Conservation (phyloP, 306 rosid species). For the Citrullus mucosospermus region DNA sequence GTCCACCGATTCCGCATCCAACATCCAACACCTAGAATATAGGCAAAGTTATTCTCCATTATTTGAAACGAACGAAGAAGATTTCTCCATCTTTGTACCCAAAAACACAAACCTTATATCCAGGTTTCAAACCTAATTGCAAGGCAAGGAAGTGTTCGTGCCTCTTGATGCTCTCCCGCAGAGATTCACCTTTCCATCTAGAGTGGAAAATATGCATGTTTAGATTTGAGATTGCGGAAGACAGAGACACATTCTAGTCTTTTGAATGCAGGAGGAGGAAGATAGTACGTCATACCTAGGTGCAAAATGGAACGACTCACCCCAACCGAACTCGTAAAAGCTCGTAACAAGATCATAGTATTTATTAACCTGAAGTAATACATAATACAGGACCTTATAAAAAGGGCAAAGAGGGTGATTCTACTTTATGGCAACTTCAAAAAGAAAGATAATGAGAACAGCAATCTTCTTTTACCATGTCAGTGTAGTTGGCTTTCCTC, state of each 20-base stretch:
- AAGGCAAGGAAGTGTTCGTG: slow-evolving; percentile 91
- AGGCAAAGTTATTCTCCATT: background rate
- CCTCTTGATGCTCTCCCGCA: slow-evolving; percentile 83
- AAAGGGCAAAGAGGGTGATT: background rate
- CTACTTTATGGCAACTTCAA: background rate
- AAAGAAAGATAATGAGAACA: background rate
- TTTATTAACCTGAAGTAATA: slow-evolving; percentile 65
- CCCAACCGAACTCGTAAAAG: slow-evolving; percentile 99
- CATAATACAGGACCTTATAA: background rate
- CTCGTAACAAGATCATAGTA: slow-evolving; percentile 89
- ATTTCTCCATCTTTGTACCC: background rate
- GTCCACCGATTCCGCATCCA: slow-evolving; percentile 98
- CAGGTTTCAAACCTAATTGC: slow-evolving; percentile 69
- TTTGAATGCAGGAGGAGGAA: background rate
- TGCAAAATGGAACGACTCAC: slow-evolving; percentile 96
- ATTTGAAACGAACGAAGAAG: background rate
- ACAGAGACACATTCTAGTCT: background rate
- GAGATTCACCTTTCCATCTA: slow-evolving; percentile 89
- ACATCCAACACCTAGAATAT: slow-evolving; percentile 67
- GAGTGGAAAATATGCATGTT: background rate
- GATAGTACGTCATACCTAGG: slow-evolving; percentile 32
- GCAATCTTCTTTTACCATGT: slow-evolving; percentile 59
- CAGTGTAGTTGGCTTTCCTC: slow-evolving; percentile 70
- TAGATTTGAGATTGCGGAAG: background rate
- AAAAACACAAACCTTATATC: slow-evolving; percentile 54